phyloP scores from a whole-genome alignment of 169 alveolate genomes.

The Plasmodium relictum region DNA sequence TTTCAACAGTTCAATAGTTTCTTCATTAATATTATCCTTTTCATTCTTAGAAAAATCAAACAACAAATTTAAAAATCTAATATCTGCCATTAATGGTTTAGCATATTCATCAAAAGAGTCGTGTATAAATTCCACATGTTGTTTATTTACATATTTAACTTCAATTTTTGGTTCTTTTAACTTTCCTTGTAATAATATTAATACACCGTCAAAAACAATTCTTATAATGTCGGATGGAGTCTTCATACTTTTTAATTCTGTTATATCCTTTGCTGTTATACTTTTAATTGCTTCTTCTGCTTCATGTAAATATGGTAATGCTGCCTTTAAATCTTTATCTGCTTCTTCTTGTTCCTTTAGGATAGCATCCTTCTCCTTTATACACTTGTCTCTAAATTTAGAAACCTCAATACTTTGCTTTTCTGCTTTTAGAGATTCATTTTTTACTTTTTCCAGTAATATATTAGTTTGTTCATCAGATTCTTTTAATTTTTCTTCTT shows the following conservation, averaged over 20 bases:
- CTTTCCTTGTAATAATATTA: slow-evolving; percentile 87
- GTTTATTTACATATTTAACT: slow-evolving; percentile 88
- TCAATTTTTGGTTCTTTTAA: slow-evolving; percentile 78
- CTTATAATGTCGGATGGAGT: slow-evolving; percentile 94
- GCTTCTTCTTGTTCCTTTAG: slow-evolving; percentile 94
- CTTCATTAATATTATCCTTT: slow-evolving; percentile 96
- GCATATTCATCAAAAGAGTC: slow-evolving; percentile 95
- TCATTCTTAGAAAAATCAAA: slow-evolving; percentile 92
- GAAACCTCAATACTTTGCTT: slow-evolving; percentile 94
- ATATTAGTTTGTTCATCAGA: slow-evolving; percentile 94
- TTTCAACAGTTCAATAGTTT: slow-evolving; percentile 94
- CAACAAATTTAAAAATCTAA: slow-evolving; percentile 90
- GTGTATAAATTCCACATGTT: slow-evolving; percentile 88
- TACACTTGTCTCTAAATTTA: slow-evolving; percentile 89
- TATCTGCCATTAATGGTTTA: slow-evolving; percentile 90
- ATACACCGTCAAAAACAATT: slow-evolving; percentile 93
- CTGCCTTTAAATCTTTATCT: slow-evolving; percentile 94
- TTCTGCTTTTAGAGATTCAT: slow-evolving; percentile 95
- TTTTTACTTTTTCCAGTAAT: slow-evolving; percentile 92
- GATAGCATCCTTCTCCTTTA: slow-evolving; percentile 90
- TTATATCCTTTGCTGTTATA: slow-evolving; percentile 93
- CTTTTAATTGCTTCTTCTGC: slow-evolving; percentile 95
- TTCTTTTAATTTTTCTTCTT: slow-evolving; percentile 93
- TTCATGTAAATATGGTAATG: slow-evolving; percentile 93
- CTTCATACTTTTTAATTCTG: slow-evolving; percentile 93